A percentile compares a stretch with the other conserved stretches of the same genome.
These are phyloP conservation scores for Ilyonectria sp. DNA, from an alignment of 2,329 filamentous ascomycete genomes.

Conservation along the genomic window DNA sequence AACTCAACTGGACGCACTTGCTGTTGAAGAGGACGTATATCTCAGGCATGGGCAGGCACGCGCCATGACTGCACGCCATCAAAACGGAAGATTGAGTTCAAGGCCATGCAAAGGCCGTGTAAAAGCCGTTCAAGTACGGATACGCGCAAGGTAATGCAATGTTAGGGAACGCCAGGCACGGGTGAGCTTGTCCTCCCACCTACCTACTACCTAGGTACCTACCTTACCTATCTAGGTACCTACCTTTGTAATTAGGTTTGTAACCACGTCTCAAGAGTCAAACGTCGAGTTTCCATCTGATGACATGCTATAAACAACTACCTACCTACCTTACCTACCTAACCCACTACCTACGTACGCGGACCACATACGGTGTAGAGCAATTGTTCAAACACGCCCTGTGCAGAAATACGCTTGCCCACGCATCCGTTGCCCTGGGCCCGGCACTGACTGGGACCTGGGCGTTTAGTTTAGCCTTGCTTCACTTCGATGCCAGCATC, in stretches of 20 bases:
- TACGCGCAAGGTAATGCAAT: slow-evolving; percentile 18
- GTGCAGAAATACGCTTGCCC: slow-evolving; percentile 11
- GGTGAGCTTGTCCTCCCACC: slow-evolving; percentile 6
- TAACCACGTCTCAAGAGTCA: too few relatives aligned
- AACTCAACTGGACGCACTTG: too few relatives aligned
- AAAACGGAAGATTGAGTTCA: slow-evolving; percentile 3
- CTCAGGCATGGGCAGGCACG: slow-evolving; percentile 4
- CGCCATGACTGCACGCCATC: slow-evolving; percentile 6
- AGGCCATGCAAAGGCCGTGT: slow-evolving; percentile 6
- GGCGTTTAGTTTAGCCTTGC: slow-evolving; percentile 27
- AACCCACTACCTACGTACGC: too few relatives aligned
- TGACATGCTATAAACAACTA: background rate
- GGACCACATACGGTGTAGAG: background rate
- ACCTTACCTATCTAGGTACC: background rate
- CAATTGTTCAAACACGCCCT: slow-evolving; percentile 19
- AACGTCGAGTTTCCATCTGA: background rate
- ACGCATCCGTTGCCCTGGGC: slow-evolving; percentile 35
- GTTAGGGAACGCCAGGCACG: slow-evolving; percentile 1
- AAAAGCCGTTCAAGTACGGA: background rate
- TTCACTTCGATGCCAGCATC: slow-evolving; percentile 16
- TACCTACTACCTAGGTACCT: background rate
- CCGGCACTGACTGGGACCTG: slow-evolving; percentile 43
- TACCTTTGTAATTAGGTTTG: background rate
- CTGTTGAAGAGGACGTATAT: too few relatives aligned
- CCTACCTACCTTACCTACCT: background rate